Conservation (phyloP, 2,329 filamentous ascomycete genomes). For the Epichloe uncinata region DNA sequence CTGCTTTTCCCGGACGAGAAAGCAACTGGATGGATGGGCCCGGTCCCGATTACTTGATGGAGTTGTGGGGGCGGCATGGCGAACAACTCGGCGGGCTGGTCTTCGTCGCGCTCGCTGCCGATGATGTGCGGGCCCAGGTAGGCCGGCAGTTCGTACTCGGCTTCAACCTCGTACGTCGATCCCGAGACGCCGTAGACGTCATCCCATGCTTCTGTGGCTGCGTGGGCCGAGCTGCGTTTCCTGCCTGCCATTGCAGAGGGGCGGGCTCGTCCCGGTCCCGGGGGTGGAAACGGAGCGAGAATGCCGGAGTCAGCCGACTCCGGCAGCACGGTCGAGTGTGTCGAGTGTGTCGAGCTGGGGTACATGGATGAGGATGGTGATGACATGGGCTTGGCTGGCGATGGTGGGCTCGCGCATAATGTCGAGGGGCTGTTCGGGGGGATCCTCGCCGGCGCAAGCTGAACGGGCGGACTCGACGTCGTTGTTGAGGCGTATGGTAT, state of each 20-base stretch:
- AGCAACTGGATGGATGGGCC: not conserved
- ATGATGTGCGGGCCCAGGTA: slow-evolving; percentile 5
- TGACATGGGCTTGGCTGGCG: not conserved
- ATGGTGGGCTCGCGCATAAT: not conserved
- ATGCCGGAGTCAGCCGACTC: not conserved
- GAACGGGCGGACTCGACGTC: not conserved
- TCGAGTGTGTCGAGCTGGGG: slow-evolving; percentile 1
- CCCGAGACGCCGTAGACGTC: not conserved
- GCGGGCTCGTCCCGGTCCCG: not conserved
- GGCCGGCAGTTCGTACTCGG: not conserved
- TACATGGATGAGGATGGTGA: slow-evolving; percentile 1
- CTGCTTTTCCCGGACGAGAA: not conserved
- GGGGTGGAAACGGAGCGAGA: not conserved
- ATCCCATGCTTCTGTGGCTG: not conserved
- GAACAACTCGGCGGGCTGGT: not conserved
- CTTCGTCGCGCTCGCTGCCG: not conserved
- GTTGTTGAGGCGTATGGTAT: not conserved
- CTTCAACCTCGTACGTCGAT: not conserved
- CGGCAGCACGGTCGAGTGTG: not conserved
- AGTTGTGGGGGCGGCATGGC: not conserved
- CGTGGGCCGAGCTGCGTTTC: not conserved
- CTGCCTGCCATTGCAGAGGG: no score
- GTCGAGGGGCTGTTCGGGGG: not conserved
- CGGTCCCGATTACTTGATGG: not conserved
- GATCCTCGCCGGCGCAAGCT: not conserved